phyloP scores from a whole-genome alignment of 306 rosid species.

The Aeschynomene evenia region DNA sequence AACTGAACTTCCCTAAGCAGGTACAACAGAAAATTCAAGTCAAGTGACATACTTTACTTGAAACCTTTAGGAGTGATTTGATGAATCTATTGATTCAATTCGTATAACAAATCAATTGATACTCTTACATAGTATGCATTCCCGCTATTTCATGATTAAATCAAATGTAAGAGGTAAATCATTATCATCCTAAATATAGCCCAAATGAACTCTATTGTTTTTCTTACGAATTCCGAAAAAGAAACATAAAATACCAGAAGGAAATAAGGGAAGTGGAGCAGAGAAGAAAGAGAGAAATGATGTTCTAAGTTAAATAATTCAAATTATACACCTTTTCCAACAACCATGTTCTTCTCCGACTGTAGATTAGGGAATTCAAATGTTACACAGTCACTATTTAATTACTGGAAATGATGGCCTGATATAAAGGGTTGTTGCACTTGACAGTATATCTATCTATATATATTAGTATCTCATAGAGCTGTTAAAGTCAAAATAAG shows the following conservation, averaged over 20 bases:
- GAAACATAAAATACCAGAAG: background rate
- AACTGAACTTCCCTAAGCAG: background rate
- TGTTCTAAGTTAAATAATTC: background rate
- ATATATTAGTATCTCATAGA: constrained; percentile 24
- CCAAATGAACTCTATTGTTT: background rate
- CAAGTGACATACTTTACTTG: background rate
- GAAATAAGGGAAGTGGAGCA: background rate
- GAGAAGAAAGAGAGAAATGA: background rate
- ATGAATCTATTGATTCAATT: constrained; percentile 9
- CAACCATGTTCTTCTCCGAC: background rate
- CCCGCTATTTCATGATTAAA: constrained; percentile 12
- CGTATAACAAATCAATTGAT: background rate
- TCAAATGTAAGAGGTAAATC: constrained; percentile 5
- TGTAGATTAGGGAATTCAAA: background rate
- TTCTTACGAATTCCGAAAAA: background rate
- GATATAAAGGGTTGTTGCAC: constrained; percentile 11
- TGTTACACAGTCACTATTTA: background rate
- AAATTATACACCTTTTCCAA: constrained; percentile 3
- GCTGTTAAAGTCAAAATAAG: constrained; percentile 26
- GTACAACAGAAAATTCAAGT: background rate
- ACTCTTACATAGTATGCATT: constrained; percentile 4
- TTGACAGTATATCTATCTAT: constrained; percentile 2
- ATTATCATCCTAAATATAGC: constrained; percentile 4
- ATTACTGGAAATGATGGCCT: background rate
- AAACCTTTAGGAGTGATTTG: constrained; percentile 16